phyloP scores from a whole-genome alignment of 1,284 basidiomycete genomes.

The Amylostereum chailletii region DNA sequence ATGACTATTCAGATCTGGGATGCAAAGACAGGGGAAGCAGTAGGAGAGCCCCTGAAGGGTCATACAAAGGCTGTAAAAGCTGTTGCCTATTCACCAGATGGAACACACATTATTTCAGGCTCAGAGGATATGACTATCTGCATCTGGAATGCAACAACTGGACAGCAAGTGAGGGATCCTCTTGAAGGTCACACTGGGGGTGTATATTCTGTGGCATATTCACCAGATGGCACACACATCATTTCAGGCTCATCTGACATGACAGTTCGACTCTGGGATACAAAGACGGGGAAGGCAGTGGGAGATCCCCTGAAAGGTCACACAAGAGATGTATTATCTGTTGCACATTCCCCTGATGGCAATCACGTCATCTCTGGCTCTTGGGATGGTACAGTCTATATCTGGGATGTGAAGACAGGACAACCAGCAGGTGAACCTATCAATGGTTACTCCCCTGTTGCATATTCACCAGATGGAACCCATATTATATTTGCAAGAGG shows the following conservation, averaged over 20 bases:
- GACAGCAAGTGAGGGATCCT: not conserved
- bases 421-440: not conserved
- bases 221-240: slow-evolving; percentile 6
- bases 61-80: slow-evolving; percentile 2
- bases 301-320: not conserved
- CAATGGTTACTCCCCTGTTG: not conserved
- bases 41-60: not conserved
- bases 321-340: not conserved
- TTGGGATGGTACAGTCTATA: not conserved
- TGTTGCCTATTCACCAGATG: slow-evolving; percentile 20
- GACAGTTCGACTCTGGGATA: slow-evolving; percentile 8
- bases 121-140: slow-evolving; percentile 22
- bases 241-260: slow-evolving; percentile 4
- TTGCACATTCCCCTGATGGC: not conserved
- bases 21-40: not conserved
- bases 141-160: slow-evolving; percentile 15
- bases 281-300: not conserved
- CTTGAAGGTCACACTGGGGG: slow-evolving; percentile 3
- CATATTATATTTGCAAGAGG: not conserved
- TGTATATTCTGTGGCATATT: slow-evolving; percentile 4
- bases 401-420: not conserved
- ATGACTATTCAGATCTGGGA: not conserved
- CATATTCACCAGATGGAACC: not conserved
- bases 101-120: slow-evolving; percentile 18
- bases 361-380: not conserved